phyloP scores from a whole-genome alignment of 257 asterid species.

The Jasminum sambac region DNA sequence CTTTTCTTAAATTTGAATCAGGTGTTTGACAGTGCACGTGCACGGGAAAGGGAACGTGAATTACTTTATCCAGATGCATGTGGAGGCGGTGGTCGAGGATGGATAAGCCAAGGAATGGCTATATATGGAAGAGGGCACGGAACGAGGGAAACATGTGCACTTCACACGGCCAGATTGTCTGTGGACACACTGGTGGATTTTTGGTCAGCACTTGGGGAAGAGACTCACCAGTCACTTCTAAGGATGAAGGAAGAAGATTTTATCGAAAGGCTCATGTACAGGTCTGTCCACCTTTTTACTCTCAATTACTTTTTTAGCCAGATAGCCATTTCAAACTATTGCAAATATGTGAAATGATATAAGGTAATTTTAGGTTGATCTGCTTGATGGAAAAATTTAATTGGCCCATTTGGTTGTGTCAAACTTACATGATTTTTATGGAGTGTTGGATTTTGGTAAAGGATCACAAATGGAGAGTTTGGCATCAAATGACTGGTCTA shows the following conservation, averaged over 20 bases:
- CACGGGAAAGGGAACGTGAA: constrained; percentile 94
- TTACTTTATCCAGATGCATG: constrained; percentile 98
- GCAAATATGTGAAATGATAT: background rate
- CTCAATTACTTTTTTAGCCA: background rate
- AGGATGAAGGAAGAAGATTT: constrained; percentile 99
- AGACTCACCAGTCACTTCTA: constrained; percentile 84
- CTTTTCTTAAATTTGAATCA: constrained; percentile 36
- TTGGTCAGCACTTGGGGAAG: constrained; percentile 99
- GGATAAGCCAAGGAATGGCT: constrained; percentile 91
- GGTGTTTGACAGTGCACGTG: constrained; percentile 95
- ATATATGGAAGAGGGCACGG: constrained; percentile 91
- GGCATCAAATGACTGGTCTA: constrained; percentile 3
- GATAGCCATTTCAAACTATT: background rate
- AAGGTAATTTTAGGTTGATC: background rate
- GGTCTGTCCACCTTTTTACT: constrained; percentile 40
- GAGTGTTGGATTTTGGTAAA: background rate
- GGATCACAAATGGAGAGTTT: background rate
- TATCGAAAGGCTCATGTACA: constrained; percentile 92
- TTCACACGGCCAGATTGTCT: constrained; percentile 95
- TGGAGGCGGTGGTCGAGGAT: constrained; percentile 98
- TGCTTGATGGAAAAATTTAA: background rate
- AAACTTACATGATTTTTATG: background rate
- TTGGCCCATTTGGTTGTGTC: background rate
- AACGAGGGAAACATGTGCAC: constrained; percentile 96
- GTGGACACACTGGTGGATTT: constrained; percentile 96